A percentile compares a stretch with the other conserved stretches of the same genome.
These are phyloP conservation scores for Rhizopus arrhizus DNA, from an alignment of 371 early-diverging fungal genomes.

Conservation along the genomic window DNA sequence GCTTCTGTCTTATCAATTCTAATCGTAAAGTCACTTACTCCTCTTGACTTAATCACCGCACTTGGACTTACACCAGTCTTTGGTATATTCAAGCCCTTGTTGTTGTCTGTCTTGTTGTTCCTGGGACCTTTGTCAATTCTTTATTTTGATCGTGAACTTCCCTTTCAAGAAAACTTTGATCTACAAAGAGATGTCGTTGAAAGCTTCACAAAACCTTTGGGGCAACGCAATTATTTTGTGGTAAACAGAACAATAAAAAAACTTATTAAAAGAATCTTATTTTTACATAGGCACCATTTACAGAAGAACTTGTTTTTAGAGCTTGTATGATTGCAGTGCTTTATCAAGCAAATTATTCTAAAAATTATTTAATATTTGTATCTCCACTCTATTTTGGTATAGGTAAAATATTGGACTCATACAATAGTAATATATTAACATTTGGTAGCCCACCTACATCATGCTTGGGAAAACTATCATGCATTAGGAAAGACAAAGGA, in stretches of 20 bases:
- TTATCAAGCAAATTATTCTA: slow-evolving; percentile 42
- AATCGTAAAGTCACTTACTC: slow-evolving; percentile 25
- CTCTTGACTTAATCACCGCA: background rate
- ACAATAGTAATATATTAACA: background rate
- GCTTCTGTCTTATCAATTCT: slow-evolving; percentile 28
- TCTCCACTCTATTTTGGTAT: slow-evolving; percentile 70
- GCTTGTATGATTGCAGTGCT: slow-evolving; percentile 61
- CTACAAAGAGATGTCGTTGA: slow-evolving; percentile 25
- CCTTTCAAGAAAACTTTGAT: slow-evolving; percentile 38
- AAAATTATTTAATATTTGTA: slow-evolving; percentile 42
- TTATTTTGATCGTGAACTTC: slow-evolving; percentile 41
- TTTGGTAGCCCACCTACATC: slow-evolving; percentile 58
- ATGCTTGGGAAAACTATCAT: slow-evolving; percentile 56
- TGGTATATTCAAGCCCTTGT: slow-evolving; percentile 23
- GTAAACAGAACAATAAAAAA: slow-evolving; percentile 25
- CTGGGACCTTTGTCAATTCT: slow-evolving; percentile 53
- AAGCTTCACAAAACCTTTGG: slow-evolving; percentile 27
- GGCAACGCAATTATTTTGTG: slow-evolving; percentile 49
- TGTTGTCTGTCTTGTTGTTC: slow-evolving; percentile 45
- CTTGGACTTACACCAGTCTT: background rate
- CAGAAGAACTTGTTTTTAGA: slow-evolving; percentile 74
- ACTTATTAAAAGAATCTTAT: slow-evolving; percentile 1
- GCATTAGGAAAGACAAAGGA: slow-evolving; percentile 31
- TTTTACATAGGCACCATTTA: slow-evolving; percentile 57
- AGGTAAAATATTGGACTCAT: slow-evolving; percentile 37